phyloP scores from a whole-genome alignment of 768 basidiomycete species.

The Crassisporium funariophilum region DNA sequence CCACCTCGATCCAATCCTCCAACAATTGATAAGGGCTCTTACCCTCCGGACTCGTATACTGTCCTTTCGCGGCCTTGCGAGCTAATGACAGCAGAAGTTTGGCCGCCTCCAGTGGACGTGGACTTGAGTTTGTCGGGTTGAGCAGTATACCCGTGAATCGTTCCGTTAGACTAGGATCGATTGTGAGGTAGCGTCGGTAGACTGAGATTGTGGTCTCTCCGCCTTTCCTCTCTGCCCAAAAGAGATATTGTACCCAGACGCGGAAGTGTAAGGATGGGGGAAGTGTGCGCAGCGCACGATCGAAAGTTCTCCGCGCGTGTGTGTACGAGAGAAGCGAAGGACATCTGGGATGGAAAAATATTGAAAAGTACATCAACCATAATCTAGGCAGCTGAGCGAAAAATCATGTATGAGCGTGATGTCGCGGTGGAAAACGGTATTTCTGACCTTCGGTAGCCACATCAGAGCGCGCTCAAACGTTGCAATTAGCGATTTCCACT shows the following conservation, averaged over 20 bases:
- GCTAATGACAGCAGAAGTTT: conserved; percentile 87
- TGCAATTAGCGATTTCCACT: conserved; percentile 90
- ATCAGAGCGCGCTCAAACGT: conserved; percentile 91
- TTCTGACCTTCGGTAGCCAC: conserved; percentile 87
- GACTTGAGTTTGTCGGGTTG: conserved; percentile 51
- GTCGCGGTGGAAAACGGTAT: no score
- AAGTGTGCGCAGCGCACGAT: conserved; percentile 90
- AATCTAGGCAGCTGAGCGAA: conserved; percentile 77
- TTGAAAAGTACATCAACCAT: conserved; percentile 91
- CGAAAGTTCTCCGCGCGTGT: conserved; percentile 92
- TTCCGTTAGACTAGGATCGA: conserved; percentile 82
- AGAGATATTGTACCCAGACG: conserved; percentile 90
- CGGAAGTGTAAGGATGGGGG: conserved; percentile 90
- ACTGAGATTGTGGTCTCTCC: conserved; percentile 77
- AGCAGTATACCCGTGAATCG: conserved; percentile 73
- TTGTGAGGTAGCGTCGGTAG: conserved; percentile 86
- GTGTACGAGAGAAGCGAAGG: conserved; percentile 83
- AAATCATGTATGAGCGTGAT: conserved; percentile 10
- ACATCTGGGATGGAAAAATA: conserved; percentile 88
- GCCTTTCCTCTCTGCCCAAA: conserved; percentile 87
- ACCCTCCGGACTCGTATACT: conserved; percentile 85
- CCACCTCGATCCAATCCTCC: conserved; percentile 89
- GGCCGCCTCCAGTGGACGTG: conserved; percentile 89
- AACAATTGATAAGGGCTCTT: conserved; percentile 96
- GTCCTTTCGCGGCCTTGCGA: conserved; percentile 79